Conservation (phyloP, 257 asterid species). For the Solanum piurae region DNA sequence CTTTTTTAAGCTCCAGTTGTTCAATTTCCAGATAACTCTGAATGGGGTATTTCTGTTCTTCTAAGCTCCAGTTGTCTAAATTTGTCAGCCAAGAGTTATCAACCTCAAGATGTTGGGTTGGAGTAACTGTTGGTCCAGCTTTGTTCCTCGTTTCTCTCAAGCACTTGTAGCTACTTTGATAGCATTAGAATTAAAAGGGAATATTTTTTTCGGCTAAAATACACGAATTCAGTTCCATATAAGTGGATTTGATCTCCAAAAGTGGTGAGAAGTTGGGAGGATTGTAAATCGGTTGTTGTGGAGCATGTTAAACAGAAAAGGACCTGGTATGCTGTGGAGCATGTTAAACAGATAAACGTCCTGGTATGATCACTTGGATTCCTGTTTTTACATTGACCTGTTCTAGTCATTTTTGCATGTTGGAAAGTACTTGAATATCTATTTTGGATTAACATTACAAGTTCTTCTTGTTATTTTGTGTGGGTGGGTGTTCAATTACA, state of each 20-base stretch:
- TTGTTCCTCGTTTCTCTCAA: background rate
- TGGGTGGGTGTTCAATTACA: background rate
- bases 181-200: background rate
- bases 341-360: background rate
- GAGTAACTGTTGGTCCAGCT: background rate
- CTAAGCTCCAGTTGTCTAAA: background rate
- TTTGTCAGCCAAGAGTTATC: background rate
- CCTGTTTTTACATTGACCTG: background rate
- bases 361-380: background rate
- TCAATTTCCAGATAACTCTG: too few species aligned
- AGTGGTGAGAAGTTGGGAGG: background rate
- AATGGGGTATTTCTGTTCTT: too few species aligned
- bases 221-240: background rate
- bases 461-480: background rate
- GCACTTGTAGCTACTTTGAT: background rate
- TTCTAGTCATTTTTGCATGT: background rate
- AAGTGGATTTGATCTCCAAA: background rate
- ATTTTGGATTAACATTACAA: background rate
- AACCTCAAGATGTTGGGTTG: background rate
- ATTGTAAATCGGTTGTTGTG: background rate
- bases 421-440: background rate
- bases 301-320: background rate
- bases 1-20: background rate
- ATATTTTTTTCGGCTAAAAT: background rate
- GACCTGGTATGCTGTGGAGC: background rate